Conservation (phyloP, 129 eudicot species). For the Artemisia annua region DNA sequence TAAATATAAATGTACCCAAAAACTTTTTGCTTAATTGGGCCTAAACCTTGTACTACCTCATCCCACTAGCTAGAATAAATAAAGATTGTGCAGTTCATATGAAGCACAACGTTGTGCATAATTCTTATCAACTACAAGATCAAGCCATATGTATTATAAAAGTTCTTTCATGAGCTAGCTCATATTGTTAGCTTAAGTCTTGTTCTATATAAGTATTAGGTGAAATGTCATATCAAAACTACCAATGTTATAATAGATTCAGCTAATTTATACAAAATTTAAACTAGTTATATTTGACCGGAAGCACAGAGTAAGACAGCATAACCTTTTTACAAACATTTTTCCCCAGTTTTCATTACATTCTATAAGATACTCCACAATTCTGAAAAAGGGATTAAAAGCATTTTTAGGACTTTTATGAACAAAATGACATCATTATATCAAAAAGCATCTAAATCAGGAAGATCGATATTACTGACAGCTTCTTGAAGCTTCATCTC, state of each 20-base stretch:
- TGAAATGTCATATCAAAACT: too few relatives aligned
- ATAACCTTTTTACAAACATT: neutral
- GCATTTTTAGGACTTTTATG: neutral
- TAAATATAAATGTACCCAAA: too few relatives aligned
- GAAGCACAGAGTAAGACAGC: neutral
- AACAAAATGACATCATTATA: slow-evolving; percentile 15
- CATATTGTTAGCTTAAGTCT: neutral
- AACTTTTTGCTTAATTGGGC: too few relatives aligned
- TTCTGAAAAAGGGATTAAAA: neutral
- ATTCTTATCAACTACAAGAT: neutral
- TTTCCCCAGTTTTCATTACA: slow-evolving; percentile 3
- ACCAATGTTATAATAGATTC: too few relatives aligned
- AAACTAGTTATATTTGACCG: neutral
- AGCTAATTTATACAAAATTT: too few relatives aligned
- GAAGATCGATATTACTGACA: slow-evolving; percentile 37
- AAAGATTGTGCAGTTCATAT: neutral
- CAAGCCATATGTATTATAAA: neutral
- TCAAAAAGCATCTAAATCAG: slow-evolving; percentile 14
- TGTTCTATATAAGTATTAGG: neutral
- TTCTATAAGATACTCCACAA: slow-evolving; percentile 21
- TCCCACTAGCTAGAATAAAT: too few relatives aligned
- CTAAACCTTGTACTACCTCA: too few relatives aligned
- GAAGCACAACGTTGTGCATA: neutral
- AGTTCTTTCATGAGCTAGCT: neutral
- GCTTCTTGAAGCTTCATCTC: slow-evolving; percentile 63